Conservation (phyloP, 192 early-diverging fungal species). For the Backusella tarrabulga region DNA sequence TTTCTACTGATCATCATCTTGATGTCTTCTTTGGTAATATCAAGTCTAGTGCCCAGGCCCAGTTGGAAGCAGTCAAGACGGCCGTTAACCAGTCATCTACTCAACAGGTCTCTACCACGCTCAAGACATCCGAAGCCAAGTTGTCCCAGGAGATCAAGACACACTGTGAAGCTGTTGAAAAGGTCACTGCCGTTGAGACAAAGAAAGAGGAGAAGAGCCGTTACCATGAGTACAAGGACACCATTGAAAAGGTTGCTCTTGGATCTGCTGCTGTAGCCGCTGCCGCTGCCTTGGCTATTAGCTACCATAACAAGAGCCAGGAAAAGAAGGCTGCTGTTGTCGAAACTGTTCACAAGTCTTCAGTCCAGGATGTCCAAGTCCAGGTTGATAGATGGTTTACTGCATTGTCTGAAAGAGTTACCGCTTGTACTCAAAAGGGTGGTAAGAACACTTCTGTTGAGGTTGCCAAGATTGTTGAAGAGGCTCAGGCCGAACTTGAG, state of each 20-base stretch:
- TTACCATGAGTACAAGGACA: slow-evolving; percentile 2
- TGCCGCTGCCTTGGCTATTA: slow-evolving; percentile 14
- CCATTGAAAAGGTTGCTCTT: slow-evolving; percentile 14
- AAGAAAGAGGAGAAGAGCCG: not conserved
- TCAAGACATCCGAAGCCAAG: slow-evolving; percentile 1
- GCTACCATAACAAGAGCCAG: slow-evolving; percentile 15
- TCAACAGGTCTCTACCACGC: not conserved
- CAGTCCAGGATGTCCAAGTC: not conserved
- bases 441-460: slow-evolving; percentile 14
- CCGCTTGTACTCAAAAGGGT: slow-evolving; percentile 19
- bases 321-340: not conserved
- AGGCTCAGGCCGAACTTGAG: slow-evolving; percentile 16
- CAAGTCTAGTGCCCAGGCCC: not conserved
- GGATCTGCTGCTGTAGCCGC: slow-evolving; percentile 19
- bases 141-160: slow-evolving; percentile 1
- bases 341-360: slow-evolving; percentile 1
- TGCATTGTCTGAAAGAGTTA: not conserved
- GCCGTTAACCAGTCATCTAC: not conserved
- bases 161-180: slow-evolving; percentile 9
- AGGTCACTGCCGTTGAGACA: not conserved
- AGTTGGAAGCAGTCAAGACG: slow-evolving; percentile 1
- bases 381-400: slow-evolving; percentile 18
- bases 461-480: slow-evolving; percentile 15
- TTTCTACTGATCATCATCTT: slow-evolving; percentile 10
- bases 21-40: slow-evolving; percentile 15